phyloP scores from a whole-genome alignment of 192 early-diverging fungal genomes.

The Lunasporangiospora selenospora region DNA sequence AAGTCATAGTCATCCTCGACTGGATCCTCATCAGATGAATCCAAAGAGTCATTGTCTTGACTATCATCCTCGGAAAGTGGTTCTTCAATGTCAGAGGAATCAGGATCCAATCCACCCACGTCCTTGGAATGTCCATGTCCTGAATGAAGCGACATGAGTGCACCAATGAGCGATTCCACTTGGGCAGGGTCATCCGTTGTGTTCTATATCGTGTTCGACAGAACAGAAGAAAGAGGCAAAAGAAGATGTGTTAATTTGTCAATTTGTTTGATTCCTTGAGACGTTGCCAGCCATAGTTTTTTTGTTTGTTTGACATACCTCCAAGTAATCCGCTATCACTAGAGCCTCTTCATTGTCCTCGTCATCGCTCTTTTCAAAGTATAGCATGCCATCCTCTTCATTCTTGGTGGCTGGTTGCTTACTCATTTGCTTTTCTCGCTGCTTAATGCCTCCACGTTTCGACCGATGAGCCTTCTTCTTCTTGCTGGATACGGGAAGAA shows the following conservation, averaged over 20 bases:
- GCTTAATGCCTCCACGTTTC: slow-evolving; percentile 35
- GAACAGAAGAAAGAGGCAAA: no score
- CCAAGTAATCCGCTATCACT: slow-evolving; percentile 28
- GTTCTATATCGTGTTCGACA: no score
- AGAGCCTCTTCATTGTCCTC: slow-evolving; percentile 36
- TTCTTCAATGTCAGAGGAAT: slow-evolving; percentile 35
- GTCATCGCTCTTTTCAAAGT: slow-evolving; percentile 17
- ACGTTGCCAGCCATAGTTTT: no score
- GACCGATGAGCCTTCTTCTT: slow-evolving; percentile 49
- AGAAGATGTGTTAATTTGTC: no score
- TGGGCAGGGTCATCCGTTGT: slow-evolving; percentile 14
- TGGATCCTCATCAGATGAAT: neutral
- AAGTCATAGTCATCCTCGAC: slow-evolving; percentile 41
- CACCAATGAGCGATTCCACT: slow-evolving; percentile 19
- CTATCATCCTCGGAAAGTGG: slow-evolving; percentile 8
- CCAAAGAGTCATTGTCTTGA: slow-evolving; percentile 18
- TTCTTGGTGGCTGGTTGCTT: slow-evolving; percentile 30
- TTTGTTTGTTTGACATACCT: no score
- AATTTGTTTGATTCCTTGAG: no score
- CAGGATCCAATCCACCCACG: neutral
- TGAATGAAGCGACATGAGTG: slow-evolving; percentile 25
- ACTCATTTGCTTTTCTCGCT: slow-evolving; percentile 24
- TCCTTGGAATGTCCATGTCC: slow-evolving; percentile 22
- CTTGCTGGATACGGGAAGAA: no score
- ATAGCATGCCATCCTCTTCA: slow-evolving; percentile 43